Evolutionary conservation across 108 stramenopile species (phyloP).

Genomic region (Craspedostauros australis): DNA sequence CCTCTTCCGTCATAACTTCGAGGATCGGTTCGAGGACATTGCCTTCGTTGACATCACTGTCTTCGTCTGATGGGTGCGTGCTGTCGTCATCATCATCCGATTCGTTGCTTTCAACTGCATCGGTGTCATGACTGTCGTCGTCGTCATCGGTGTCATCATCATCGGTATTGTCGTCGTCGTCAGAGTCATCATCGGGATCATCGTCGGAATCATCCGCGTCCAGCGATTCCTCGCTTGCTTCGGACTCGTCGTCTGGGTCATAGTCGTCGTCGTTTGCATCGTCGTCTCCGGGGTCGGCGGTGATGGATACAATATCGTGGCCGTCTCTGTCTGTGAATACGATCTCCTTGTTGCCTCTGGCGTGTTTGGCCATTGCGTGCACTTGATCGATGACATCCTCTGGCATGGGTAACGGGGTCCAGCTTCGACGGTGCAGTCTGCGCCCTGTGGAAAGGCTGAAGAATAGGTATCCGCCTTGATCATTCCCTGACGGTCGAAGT

Average conservation of each 20-base stretch:
- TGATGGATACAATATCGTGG: conserved; percentile 1
- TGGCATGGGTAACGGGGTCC: conserved; percentile 15
- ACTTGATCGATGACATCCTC: conserved; percentile 3
- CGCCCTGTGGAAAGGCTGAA: conserved; percentile 12
- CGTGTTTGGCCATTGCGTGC: background rate
- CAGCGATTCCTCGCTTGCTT: background rate
- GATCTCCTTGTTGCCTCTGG: no score
- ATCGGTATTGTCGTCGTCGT: background rate
- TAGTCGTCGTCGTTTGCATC: background rate
- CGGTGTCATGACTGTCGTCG: background rate
- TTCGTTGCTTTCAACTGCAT: background rate
- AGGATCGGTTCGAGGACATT: no score
- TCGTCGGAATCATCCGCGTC: background rate
- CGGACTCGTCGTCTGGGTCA: background rate
- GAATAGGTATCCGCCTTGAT: conserved; percentile 30
- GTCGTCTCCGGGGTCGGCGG: background rate
- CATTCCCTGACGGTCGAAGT: conserved; percentile 19
- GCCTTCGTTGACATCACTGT: no score
- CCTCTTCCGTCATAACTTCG: no score
- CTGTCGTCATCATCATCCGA: no score
- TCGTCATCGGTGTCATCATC: conserved; percentile 5
- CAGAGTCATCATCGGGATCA: conserved; percentile 4
- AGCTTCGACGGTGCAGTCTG: conserved; percentile 4
- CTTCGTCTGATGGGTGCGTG: no score
- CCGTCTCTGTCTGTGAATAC: conserved; percentile 2